These are phyloP conservation scores for Niebla homalea DNA, from an alignment of 495 filamentous ascomycete species.

Conservation along the genomic window DNA sequence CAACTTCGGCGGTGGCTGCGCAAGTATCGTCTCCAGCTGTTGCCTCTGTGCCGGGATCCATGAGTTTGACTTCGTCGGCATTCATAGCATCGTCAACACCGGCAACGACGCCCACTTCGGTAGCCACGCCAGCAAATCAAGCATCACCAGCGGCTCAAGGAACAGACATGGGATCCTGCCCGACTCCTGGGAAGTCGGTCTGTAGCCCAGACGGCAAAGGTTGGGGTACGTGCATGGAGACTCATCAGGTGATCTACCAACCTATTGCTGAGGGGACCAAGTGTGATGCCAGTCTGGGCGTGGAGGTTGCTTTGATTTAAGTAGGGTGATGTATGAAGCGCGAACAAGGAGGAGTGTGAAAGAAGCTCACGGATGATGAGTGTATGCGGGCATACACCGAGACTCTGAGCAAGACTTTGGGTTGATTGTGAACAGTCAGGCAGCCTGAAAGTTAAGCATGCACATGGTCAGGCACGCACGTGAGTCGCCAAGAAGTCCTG, in stretches of 20 bases:
- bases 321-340: too few species aligned
- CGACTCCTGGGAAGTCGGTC: slow-evolving; percentile 21
- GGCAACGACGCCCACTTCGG: neutral
- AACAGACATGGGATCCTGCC: slow-evolving; percentile 13
- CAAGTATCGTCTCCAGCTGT: neutral
- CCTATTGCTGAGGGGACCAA: slow-evolving; percentile 27
- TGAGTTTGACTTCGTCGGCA: neutral
- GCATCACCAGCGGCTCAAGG: slow-evolving; percentile 1
- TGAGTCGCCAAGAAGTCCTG: too few species aligned
- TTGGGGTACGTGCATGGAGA: slow-evolving; percentile 28
- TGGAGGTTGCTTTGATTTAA: neutral
- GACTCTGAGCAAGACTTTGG: too few species aligned
- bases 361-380: too few species aligned
- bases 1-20: slow-evolving; percentile 20
- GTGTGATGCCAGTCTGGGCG: slow-evolving; percentile 16
- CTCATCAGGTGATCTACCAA: slow-evolving; percentile 27
- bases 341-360: too few species aligned
- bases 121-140: too few species aligned
- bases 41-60: neutral
- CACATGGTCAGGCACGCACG: too few species aligned
- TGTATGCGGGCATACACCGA: too few species aligned
- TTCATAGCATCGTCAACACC: neutral
- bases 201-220: slow-evolving; percentile 27
- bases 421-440: too few species aligned
- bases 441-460: too few species aligned